Conservation (phyloP, 2,329 filamentous ascomycete species). For the Whalleya microplaca region DNA sequence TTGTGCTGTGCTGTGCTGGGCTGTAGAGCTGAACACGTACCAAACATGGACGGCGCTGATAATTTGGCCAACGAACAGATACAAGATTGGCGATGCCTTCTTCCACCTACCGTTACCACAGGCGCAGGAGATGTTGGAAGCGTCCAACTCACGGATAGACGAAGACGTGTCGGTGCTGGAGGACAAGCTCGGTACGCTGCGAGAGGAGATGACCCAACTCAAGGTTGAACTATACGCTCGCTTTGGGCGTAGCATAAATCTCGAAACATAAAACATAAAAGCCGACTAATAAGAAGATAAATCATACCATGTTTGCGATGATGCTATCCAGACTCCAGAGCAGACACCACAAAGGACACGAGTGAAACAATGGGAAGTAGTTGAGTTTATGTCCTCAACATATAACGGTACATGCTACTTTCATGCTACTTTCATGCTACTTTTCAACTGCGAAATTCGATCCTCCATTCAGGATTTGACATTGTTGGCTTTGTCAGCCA, state of each 20-base stretch:
- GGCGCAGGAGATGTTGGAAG: conserved; percentile 81
- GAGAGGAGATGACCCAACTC: conserved; percentile 85
- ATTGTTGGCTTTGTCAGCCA: too few species aligned
- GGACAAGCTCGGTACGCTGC: conserved; percentile 72
- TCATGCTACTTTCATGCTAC: not conserved
- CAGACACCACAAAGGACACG: not conserved
- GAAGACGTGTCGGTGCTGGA: conserved; percentile 76
- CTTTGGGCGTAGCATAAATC: conserved; percentile 95
- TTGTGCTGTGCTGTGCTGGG: too few species aligned
- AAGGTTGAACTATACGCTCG: conserved; percentile 93
- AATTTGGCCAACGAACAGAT: conserved; percentile 56
- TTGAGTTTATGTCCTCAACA: not conserved
- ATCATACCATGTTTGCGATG: too few species aligned
- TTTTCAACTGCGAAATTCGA: too few species aligned
- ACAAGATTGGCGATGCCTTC: conserved; percentile 96
- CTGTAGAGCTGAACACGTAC: not conserved
- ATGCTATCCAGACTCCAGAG: too few species aligned
- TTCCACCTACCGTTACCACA: conserved; percentile 82
- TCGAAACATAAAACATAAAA: conserved; percentile 70
- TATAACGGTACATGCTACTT: not conserved
- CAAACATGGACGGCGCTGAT: conserved; percentile 7
- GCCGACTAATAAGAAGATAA: too few species aligned
- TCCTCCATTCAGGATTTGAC: too few species aligned
- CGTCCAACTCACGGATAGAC: conserved; percentile 74
- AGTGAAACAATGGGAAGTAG: not conserved